Evolutionary conservation across 2,329 filamentous ascomycete genomes (phyloP), one percentile per base, ranked within the genome.

Genomic region (Orbilia ellipsospora): DNA sequence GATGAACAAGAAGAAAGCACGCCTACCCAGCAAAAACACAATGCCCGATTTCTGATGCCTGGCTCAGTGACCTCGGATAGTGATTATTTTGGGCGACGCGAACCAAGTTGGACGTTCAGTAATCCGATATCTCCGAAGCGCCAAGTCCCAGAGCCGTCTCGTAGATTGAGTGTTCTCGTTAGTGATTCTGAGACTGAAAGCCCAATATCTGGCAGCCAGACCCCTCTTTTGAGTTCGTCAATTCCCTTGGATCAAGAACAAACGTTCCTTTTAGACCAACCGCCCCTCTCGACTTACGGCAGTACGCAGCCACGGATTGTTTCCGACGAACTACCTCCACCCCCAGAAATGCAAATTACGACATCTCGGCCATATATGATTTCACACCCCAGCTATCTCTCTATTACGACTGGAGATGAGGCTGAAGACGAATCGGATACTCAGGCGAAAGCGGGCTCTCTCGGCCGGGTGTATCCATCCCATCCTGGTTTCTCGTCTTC

Each of bases 1-100:
- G 72, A 75, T 31, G 72, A 69, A 12, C 72, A 75, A 40, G 72
- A 75, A 65, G 72, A 75, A 20, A 75, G 72, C 18, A 75, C 72
- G 18, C 72, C 72, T 16, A 75, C 72, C 0, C 72, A 75, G 42
- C 72, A 75, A 31, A 75, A 75, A 16, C 72, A 75, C 20, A 75
- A 75, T 36, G 57, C 72, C 28, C 57, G 64, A 8, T 75, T 69
- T 42, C 51, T 74, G 13, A 51, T 52, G 44, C 64, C 64, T 36
- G 64, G 72, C 15, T 69, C 72, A 1, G 44, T 68, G 18, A 69
- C 72, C 12, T 75, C 72, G 6, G 72, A 69, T 13, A 69, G 64
- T 36, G 72, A 75, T 42, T 75, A 75, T 51, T 69, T 75, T 68
- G 72, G 64, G 13, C 48, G 56, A 56, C 50, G 72, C n/a, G 72